Evolutionary conservation across 768 basidiomycete genomes (phyloP).

Genomic region (Termitomyces sp.): DNA sequence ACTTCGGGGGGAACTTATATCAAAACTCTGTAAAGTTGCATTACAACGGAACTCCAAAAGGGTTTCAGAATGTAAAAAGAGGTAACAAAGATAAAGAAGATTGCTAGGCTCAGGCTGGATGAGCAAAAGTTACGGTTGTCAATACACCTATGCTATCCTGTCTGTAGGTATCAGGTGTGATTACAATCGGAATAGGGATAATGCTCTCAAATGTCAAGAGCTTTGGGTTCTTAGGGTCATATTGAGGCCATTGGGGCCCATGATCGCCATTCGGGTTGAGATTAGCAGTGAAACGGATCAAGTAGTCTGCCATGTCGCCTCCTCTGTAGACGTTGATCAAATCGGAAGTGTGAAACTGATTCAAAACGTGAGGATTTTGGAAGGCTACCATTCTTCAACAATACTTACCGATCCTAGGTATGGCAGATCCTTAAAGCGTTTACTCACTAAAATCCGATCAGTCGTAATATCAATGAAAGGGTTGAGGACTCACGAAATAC

Average conservation of each 20-base stretch:
- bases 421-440: slow-evolving; percentile 38
- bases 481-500: slow-evolving; percentile 33
- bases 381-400: no score
- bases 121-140: slow-evolving; percentile 27
- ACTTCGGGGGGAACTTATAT: no score
- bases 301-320: slow-evolving; percentile 41
- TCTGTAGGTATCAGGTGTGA: slow-evolving; percentile 43
- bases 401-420: slow-evolving; percentile 40
- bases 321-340: slow-evolving; percentile 37
- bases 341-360: slow-evolving; percentile 39
- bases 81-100: no score
- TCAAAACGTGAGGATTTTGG: background rate
- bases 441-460: background rate
- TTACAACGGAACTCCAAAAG: no score
- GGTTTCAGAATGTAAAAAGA: no score
- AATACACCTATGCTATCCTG: slow-evolving; percentile 33
- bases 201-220: slow-evolving; percentile 40
- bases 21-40: no score
- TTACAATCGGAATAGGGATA: slow-evolving; percentile 26
- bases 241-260: slow-evolving; percentile 42
- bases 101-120: no score
- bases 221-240: slow-evolving; percentile 27
- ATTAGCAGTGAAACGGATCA: slow-evolving; percentile 39
- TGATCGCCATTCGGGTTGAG: slow-evolving; percentile 41
- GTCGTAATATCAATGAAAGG: slow-evolving; percentile 1